Percentiles rank a stretch among this genome's conserved stretches.
Evolutionary conservation across 139 green algal genomes (phyloP).

Genomic region (Coelastrella sp.): DNA sequence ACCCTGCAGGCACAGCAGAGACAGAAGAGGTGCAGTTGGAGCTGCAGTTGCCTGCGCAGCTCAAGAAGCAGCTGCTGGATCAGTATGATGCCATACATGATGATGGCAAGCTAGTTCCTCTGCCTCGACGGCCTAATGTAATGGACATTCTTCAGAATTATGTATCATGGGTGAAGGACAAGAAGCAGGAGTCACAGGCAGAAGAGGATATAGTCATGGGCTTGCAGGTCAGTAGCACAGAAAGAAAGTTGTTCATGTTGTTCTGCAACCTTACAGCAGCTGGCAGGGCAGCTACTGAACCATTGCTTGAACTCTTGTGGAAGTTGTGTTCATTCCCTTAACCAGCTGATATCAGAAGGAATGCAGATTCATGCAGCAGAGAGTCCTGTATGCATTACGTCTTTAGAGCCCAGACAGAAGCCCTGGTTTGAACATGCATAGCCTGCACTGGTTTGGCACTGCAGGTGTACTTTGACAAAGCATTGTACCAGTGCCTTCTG

Average conservation of each 20-base stretch:
- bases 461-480: conserved; percentile 88
- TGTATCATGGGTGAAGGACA: conserved; percentile 50
- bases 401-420: not conserved
- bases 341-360: too few species aligned
- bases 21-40: conserved; percentile 59
- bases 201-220: conserved; percentile 36
- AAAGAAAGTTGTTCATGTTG: too few species aligned
- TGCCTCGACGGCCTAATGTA: conserved; percentile 79
- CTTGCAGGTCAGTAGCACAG: conserved; percentile 20
- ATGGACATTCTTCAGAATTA: conserved; percentile 67
- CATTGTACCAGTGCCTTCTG: conserved; percentile 79
- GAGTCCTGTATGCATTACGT: not conserved
- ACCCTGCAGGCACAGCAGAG: not conserved
- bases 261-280: too few species aligned
- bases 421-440: too few species aligned
- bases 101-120: conserved; percentile 63
- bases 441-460: not conserved
- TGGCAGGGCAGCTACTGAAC: too few species aligned
- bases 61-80: conserved; percentile 84
- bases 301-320: too few species aligned
- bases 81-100: conserved; percentile 77
- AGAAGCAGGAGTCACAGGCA: conserved; percentile 1
- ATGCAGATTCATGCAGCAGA: too few species aligned
- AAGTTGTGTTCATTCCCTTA: too few species aligned
- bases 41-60: conserved; percentile 68